Base-by-base conservation (phyloP, 208 protist genomes). In the Leishmania major region DNA sequence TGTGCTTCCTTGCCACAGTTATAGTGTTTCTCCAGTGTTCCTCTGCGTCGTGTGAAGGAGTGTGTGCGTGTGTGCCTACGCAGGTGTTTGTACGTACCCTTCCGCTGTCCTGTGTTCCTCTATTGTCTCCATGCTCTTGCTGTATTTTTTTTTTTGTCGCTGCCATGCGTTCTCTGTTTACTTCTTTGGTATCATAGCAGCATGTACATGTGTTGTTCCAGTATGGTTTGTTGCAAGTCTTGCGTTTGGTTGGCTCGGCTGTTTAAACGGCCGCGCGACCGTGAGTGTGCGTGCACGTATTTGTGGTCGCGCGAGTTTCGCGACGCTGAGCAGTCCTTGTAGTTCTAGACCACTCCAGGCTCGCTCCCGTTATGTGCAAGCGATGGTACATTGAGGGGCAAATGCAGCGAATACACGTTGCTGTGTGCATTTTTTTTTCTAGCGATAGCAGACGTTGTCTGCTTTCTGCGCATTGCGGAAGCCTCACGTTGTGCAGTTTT, bases 81-180 rank as follows among this genome's bases (percentile, higher is more conserved):
- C 37, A 17, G 10, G 11, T 19, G 45, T 45, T 55, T 53, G 70
- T 35, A 37, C 70, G 28, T 25, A 35, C 43, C 1, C 0, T 25
- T 37, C 25, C 43, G 43, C 70, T 74, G 70, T 55, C 43, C 43
- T 74, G 6, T 53, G 15, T 19, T 35, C 43, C 43, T 74, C 67
- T 64, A 49, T 11, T 49, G n/a, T 64, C 28, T 35, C 59, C 10
- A 15, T 25, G 25, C 15, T 72, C 49, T 74, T 37, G 15, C 67
- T 77, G 19, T 72, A 51, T 80, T 84, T 67, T 72, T 60, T 80
- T 84, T 67, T 67, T 67, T 40, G 11, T 25, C 11, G 22, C 59
- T 64, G 22, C 1, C 59, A 64, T 31, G n/a, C 59, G 31, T 25
- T 69, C 62, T 69, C 31, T 69, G 28, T 64, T 31, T 64, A 28